Conservation (phyloP, 345 rosid genomes). For the Syzygium grande region DNA sequence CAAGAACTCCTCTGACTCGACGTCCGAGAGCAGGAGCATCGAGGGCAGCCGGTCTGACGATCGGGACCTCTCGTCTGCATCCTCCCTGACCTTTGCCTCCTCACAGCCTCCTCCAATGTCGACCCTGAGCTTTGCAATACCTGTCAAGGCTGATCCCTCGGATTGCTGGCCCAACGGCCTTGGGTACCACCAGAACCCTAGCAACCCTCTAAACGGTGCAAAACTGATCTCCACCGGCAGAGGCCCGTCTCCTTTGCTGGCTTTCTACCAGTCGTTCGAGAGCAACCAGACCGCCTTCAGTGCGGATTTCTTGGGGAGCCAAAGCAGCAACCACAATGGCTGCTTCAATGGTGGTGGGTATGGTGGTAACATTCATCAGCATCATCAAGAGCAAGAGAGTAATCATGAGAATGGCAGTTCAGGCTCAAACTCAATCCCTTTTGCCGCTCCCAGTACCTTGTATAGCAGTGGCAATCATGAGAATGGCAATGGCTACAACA, state of each 20-base stretch:
- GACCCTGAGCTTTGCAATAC: constrained; percentile 42
- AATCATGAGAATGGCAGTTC: constrained; percentile 9
- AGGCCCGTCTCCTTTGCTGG: not conserved
- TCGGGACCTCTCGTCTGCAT: constrained; percentile 37
- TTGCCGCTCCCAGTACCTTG: constrained; percentile 24
- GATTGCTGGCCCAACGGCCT: constrained; percentile 59
- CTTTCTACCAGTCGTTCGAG: not conserved
- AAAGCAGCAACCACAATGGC: constrained; percentile 9
- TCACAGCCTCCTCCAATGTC: constrained; percentile 11
- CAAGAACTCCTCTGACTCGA: constrained; percentile 35
- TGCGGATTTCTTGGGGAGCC: constrained; percentile 19
- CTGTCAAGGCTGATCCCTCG: constrained; percentile 53
- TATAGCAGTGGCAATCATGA: constrained; percentile 12
- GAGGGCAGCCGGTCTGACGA: constrained; percentile 28
- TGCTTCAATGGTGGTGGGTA: constrained; percentile 22
- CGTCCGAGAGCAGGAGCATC: constrained; percentile 32
- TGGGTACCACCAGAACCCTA: constrained; percentile 26
- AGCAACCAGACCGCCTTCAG: not conserved
- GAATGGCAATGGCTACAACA: constrained; percentile 35
- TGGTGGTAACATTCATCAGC: constrained; percentile 4
- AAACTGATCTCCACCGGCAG: not conserved
- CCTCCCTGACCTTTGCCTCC: constrained; percentile 31
- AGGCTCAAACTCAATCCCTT: constrained; percentile 20
- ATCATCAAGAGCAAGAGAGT: constrained; percentile 14
- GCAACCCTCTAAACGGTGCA: not conserved